These are phyloP conservation scores for Shiraia sp. DNA, from an alignment of 2,329 filamentous ascomycete species.

Conservation along the genomic window DNA sequence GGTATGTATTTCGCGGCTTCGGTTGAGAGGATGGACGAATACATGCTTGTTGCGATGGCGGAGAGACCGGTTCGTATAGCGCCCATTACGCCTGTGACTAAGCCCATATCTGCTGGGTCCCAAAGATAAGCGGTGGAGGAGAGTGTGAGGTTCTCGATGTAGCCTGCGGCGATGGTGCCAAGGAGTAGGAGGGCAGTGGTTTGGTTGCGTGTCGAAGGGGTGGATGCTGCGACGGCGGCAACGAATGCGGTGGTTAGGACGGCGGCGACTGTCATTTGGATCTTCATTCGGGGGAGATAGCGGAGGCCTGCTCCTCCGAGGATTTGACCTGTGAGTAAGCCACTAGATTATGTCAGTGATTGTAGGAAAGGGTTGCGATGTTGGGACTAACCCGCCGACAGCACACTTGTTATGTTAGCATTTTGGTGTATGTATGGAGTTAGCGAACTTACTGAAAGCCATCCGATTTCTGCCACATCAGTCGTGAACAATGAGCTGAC, in stretches of 20 bases:
- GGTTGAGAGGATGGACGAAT: constrained; percentile 35
- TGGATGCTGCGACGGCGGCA: constrained; percentile 27
- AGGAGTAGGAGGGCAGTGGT: constrained; percentile 29
- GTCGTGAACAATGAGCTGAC: constrained; percentile 33
- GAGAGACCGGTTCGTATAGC: constrained; percentile 32
- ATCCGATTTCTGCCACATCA: constrained; percentile 31
- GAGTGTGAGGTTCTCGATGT: constrained; percentile 38
- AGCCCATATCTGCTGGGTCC: constrained; percentile 38
- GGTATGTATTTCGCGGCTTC: constrained; percentile 32
- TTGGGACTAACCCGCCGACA: constrained; percentile 19
- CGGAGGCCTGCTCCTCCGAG: constrained; percentile 34
- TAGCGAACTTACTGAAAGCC: constrained; percentile 30
- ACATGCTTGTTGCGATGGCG: constrained; percentile 34
- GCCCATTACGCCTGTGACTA: constrained; percentile 36
- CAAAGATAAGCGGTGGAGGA: constrained; percentile 32
- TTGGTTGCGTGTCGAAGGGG: constrained; percentile 16
- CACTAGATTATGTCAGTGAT: constrained; percentile 8
- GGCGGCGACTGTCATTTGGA: constrained; percentile 35
- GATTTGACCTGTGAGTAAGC: constrained; percentile 37
- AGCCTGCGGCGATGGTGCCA: constrained; percentile 31
- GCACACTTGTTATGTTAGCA: constrained; percentile 25
- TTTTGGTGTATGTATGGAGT: not conserved
- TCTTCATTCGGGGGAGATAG: constrained; percentile 35
- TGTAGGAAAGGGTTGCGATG: not conserved
- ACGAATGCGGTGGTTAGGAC: constrained; percentile 30